Evolutionary conservation across 1,139 yeast species (phyloP).

Genomic region (Yamadazyma epiphylla): DNA sequence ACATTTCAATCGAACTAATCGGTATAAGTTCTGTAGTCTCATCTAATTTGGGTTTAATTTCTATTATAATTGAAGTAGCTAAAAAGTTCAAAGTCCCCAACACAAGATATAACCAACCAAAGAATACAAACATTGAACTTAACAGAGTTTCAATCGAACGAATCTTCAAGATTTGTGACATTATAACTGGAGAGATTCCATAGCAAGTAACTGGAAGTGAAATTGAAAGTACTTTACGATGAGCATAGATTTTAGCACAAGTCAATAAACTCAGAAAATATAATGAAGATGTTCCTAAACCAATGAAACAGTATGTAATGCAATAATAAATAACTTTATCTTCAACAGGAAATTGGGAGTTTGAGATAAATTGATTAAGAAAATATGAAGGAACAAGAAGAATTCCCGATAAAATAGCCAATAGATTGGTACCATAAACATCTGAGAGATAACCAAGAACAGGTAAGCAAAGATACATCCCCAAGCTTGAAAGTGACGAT

Average conservation of each 20-base stretch:
- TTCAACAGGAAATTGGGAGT: conserved; percentile 2
- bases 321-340: conserved; percentile 21
- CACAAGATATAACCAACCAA: conserved; percentile 53
- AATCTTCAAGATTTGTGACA: conserved; percentile 51
- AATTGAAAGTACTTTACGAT: conserved; percentile 73
- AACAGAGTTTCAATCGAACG: no score
- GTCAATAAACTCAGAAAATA: conserved; percentile 77
- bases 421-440: conserved; percentile 73
- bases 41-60: conserved; percentile 11
- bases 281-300: conserved; percentile 76
- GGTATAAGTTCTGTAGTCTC: conserved; percentile 16
- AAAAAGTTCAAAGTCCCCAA: conserved; percentile 59
- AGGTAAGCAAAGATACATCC: conserved; percentile 85
- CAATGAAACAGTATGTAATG: conserved; percentile 50
- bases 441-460: conserved; percentile 81
- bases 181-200: conserved; percentile 72
- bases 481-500: conserved; percentile 72
- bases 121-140: conserved; percentile 60
- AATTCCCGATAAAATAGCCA: conserved; percentile 60
- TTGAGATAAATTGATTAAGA: conserved; percentile 25
- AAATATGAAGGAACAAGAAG: conserved; percentile 74
- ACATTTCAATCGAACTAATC: conserved; percentile 31
- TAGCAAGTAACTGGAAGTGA: conserved; percentile 85
- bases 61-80: conserved; percentile 55
- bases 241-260: conserved; percentile 79